Conservation (phyloP, 805 yeast genomes). For the Ogataea nakhonphanomensis region DNA sequence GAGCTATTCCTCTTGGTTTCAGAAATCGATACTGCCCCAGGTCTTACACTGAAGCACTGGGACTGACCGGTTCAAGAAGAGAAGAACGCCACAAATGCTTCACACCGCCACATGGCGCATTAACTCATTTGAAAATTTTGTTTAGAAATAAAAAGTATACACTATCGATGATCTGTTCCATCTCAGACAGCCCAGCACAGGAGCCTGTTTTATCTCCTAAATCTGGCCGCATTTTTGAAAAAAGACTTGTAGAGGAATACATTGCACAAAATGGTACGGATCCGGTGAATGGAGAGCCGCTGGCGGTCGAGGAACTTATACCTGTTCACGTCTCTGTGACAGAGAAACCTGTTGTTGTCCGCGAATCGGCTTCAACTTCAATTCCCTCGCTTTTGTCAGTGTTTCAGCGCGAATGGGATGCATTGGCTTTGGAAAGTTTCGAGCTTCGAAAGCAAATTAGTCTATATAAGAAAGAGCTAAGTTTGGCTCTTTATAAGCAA, state of each 20-base stretch:
- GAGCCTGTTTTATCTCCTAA: conserved; percentile 74
- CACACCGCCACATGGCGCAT: conserved; percentile 7
- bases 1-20: no score
- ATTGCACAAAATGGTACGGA: conserved; percentile 65
- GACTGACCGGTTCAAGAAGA: no score
- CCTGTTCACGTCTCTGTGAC: conserved; percentile 23
- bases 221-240: conserved; percentile 71
- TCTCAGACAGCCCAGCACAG: conserved; percentile 69
- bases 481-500: conserved; percentile 74
- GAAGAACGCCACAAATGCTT: conserved; percentile 1
- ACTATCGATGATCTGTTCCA: conserved; percentile 27
- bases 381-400: conserved; percentile 75
- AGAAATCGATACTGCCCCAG: no score
- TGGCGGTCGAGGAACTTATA: conserved; percentile 57
- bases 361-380: conserved; percentile 46
- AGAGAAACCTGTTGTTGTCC: conserved; percentile 16
- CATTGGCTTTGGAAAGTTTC: conserved; percentile 77
- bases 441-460: conserved; percentile 69
- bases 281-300: conserved; percentile 67
- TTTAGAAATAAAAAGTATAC: neutral
- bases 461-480: conserved; percentile 64
- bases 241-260: conserved; percentile 54
- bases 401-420: conserved; percentile 88
- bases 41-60: no score
- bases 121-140: conserved; percentile 3